phyloP scores from a whole-genome alignment of 257 asterid species.

The Rubia yunnanensis region DNA sequence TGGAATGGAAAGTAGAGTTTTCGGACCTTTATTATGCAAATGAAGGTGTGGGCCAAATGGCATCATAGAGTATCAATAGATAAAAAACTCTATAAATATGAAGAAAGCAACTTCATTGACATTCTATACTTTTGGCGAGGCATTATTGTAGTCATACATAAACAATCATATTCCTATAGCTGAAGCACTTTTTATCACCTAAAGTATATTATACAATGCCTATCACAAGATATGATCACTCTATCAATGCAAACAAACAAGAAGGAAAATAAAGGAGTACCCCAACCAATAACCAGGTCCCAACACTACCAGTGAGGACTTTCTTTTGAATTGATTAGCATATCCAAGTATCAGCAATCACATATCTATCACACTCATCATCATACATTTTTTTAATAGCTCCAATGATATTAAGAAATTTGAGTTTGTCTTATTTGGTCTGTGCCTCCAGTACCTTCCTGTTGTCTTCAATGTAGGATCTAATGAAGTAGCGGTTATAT shows the following conservation, averaged over 20 bases:
- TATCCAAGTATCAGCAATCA: background rate
- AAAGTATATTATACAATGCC: background rate
- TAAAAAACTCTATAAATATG: background rate
- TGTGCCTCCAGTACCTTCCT: slow-evolving; percentile 51
- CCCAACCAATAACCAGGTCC: background rate
- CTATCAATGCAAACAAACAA: background rate
- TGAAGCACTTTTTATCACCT: background rate
- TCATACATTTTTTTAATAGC: background rate
- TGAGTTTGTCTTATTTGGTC: slow-evolving; percentile 8
- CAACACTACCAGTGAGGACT: background rate
- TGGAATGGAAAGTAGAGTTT: background rate
- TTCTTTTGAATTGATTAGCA: too few relatives aligned
- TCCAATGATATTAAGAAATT: background rate
- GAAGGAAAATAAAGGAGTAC: background rate
- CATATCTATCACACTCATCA: background rate
- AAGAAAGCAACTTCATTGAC: background rate
- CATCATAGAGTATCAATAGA: background rate
- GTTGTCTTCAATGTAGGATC: slow-evolving; percentile 82
- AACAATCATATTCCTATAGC: background rate
- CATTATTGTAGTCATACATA: background rate
- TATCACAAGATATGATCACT: background rate
- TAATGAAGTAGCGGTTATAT: slow-evolving; percentile 59
- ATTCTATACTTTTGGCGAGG: background rate
- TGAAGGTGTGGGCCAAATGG: background rate
- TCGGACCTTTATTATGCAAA: background rate